Evolutionary conservation across 1,284 basidiomycete genomes (phyloP).

Genomic region (Rhodotorula sp.): DNA sequence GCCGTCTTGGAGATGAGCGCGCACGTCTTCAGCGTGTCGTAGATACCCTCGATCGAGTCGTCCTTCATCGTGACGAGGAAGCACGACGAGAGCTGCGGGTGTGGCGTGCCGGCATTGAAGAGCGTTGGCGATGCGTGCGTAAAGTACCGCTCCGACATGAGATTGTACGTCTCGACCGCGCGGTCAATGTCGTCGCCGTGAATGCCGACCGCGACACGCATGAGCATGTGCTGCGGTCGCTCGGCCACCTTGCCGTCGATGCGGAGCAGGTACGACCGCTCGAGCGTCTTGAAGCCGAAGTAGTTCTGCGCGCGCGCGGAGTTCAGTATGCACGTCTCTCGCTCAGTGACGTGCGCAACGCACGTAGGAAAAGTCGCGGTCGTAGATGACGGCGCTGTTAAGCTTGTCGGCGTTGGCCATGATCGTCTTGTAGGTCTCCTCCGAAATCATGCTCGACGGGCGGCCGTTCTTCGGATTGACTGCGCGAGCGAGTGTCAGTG

Average conservation of each 20-base stretch:
- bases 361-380: constrained; percentile 96
- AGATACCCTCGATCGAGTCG: constrained; percentile 98
- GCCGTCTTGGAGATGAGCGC: constrained; percentile 99
- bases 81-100: constrained; percentile 93
- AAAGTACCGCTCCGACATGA: constrained; percentile 93
- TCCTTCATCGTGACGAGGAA: constrained; percentile 99
- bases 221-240: constrained; percentile 97
- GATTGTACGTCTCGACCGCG: constrained; percentile 72
- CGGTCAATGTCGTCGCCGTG: constrained; percentile 87
- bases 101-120: constrained; percentile 97
- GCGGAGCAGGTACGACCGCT: constrained; percentile 93
- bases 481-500: constrained; percentile 44
- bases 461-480: constrained; percentile 95
- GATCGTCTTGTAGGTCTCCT: constrained; percentile 80
- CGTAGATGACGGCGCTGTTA: constrained; percentile 95
- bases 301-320: constrained; percentile 54
- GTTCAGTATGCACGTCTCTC: not conserved
- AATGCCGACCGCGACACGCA: constrained; percentile 98
- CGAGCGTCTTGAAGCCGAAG: constrained; percentile 99
- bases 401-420: constrained; percentile 77
- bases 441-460: constrained; percentile 85
- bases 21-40: constrained; percentile 96
- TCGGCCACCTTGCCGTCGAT: constrained; percentile 94
- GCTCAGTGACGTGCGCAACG: constrained; percentile 41
- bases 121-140: constrained; percentile 97